phyloP scores from a whole-genome alignment of 768 basidiomycete genomes.

The Boletus barrowsii region DNA sequence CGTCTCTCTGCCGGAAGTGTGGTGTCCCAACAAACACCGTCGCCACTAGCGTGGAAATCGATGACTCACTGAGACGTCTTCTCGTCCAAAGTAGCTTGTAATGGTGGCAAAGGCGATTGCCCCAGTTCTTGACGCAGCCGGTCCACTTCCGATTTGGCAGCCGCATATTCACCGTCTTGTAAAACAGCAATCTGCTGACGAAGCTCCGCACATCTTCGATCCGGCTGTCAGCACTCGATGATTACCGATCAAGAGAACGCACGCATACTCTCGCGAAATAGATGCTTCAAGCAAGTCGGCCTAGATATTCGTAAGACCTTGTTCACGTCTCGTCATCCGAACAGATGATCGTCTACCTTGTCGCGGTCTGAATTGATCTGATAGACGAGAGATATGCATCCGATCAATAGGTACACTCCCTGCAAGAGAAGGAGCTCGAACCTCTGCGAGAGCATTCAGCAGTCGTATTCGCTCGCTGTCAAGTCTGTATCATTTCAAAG shows the following conservation, averaged over 20 bases:
- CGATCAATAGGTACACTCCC: conserved; percentile 10
- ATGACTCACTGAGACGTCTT: conserved; percentile 50
- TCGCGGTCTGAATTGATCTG: conserved; percentile 83
- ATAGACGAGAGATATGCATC: background rate
- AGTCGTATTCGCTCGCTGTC: conserved; percentile 74
- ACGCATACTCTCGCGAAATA: conserved; percentile 63
- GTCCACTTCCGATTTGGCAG: conserved; percentile 76
- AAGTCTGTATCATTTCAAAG: conserved; percentile 42
- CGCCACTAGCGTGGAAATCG: conserved; percentile 11
- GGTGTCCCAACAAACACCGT: background rate
- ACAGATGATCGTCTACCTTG: conserved; percentile 40
- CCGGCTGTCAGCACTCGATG: conserved; percentile 8
- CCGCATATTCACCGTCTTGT: conserved; percentile 73
- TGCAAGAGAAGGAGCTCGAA: conserved; percentile 30
- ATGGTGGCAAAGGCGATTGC: conserved; percentile 65
- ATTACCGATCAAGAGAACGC: conserved; percentile 1
- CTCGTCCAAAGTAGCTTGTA: conserved; percentile 75
- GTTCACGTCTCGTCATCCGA: background rate
- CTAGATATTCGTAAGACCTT: conserved; percentile 27
- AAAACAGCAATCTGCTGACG: conserved; percentile 62
- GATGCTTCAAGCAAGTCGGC: conserved; percentile 68
- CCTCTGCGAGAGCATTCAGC: conserved; percentile 67
- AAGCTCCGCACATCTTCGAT: conserved; percentile 58
- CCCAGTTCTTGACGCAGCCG: conserved; percentile 72
- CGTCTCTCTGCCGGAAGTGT: conserved; percentile 1